A percentile compares a stretch with the other conserved stretches of the same genome.
phyloP scores from a whole-genome alignment of 805 yeast species.

The Metschnikowia orientalis region DNA sequence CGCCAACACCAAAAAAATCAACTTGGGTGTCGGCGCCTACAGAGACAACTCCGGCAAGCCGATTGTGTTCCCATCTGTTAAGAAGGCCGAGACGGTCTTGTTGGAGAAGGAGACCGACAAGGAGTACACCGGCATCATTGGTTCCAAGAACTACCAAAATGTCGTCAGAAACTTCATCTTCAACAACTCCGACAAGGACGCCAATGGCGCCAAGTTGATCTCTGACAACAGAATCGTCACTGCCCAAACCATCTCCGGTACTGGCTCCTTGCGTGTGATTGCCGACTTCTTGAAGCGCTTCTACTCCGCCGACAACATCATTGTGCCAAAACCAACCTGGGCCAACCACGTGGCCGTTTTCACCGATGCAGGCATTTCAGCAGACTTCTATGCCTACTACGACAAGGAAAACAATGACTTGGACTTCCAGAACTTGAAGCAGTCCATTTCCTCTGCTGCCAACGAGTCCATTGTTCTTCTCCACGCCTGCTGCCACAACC shows the following conservation, averaged over 20 bases:
- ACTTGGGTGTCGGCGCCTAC: conserved; percentile 89
- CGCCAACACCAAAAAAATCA: conserved; percentile 50
- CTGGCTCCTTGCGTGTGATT: conserved; percentile 87
- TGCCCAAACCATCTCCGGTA: conserved; percentile 88
- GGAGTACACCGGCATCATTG: conserved; percentile 85
- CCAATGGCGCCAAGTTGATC: conserved; percentile 51
- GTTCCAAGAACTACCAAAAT: conserved; percentile 62
- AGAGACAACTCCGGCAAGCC: conserved; percentile 86
- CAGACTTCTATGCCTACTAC: conserved; percentile 68
- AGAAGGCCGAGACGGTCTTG: conserved; percentile 55
- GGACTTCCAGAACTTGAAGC: conserved; percentile 59
- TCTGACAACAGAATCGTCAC: conserved; percentile 66
- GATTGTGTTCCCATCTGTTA: conserved; percentile 76
- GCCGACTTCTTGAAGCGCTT: conserved; percentile 70
- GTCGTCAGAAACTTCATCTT: conserved; percentile 69
- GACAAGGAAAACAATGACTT: conserved; percentile 56
- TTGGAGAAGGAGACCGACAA: conserved; percentile 55
- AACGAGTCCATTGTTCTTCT: conserved; percentile 64
- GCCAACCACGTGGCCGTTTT: conserved; percentile 86
- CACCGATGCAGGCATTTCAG: conserved; percentile 62
- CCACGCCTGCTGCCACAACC: conserved; percentile 97
- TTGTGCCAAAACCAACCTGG: conserved; percentile 90
- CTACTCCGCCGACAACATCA: conserved; percentile 51
- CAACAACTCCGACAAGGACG: conserved; percentile 51
- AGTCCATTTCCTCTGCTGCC: conserved; percentile 51